phyloP scores from a whole-genome alignment of 768 basidiomycete species.

The Terana coerulea region DNA sequence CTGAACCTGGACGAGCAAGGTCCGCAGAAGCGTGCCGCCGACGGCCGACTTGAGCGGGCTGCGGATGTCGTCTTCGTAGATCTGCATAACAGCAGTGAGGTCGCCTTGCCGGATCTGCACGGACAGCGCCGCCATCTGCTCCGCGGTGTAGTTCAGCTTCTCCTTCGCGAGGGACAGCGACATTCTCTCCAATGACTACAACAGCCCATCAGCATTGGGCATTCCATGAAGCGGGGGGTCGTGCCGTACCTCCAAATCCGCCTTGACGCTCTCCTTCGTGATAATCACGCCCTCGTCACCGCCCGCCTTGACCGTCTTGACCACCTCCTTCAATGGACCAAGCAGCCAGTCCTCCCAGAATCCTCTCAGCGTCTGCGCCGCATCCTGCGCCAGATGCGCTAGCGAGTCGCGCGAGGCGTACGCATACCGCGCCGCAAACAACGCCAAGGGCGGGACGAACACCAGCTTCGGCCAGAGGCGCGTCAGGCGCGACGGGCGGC shows the following conservation, averaged over 20 bases:
- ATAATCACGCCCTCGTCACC: slow-evolving; percentile 75
- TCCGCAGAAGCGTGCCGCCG: slow-evolving; percentile 75
- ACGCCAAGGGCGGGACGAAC: slow-evolving; percentile 63
- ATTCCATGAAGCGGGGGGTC: background rate
- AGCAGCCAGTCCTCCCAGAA: slow-evolving; percentile 84
- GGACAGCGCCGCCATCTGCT: slow-evolving; percentile 64
- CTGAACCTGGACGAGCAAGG: slow-evolving; percentile 89
- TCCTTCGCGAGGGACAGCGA: slow-evolving; percentile 80
- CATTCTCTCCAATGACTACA: slow-evolving; percentile 90
- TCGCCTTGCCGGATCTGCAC: slow-evolving; percentile 72
- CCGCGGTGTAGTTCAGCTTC: slow-evolving; percentile 59
- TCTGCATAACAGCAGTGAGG: slow-evolving; percentile 77
- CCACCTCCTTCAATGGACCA: slow-evolving; percentile 78
- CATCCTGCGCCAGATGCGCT: slow-evolving; percentile 51
- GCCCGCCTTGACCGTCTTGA: slow-evolving; percentile 80
- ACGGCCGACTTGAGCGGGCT: slow-evolving; percentile 80
- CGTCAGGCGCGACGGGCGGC: slow-evolving; percentile 64
- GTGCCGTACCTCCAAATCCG: slow-evolving; percentile 74
- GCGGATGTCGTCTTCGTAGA: slow-evolving; percentile 92
- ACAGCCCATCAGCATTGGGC: background rate
- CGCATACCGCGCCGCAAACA: slow-evolving; percentile 46
- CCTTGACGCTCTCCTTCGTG: slow-evolving; percentile 73
- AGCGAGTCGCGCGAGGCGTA: slow-evolving; percentile 62
- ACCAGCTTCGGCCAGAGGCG: slow-evolving; percentile 82
- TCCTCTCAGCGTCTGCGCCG: slow-evolving; percentile 59